Conservation (phyloP, 2,329 filamentous ascomycete genomes). For the Fonsecaea pedrosoi region DNA sequence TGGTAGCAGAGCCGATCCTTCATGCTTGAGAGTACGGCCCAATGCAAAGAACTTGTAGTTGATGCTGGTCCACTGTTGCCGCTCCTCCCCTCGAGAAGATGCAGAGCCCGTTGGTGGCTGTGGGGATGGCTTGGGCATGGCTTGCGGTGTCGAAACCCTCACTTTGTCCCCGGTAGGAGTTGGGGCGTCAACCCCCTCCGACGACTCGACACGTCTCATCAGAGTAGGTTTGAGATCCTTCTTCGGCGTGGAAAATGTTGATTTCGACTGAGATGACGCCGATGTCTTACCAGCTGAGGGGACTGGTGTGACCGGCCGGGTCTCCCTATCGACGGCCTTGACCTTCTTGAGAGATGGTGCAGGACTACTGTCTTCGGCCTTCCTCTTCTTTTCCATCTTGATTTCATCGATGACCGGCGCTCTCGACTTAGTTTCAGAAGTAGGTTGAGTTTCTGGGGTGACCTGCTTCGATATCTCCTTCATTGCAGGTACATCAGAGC, state of each 20-base stretch:
- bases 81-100: conserved; percentile 44
- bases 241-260: conserved; percentile 50
- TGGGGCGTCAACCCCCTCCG: conserved; percentile 47
- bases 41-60: conserved; percentile 52
- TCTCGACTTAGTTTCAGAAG: conserved; percentile 23
- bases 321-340: conserved; percentile 40
- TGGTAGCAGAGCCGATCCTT: conserved; percentile 42
- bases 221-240: conserved; percentile 49
- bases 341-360: conserved; percentile 38
- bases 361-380: conserved; percentile 32
- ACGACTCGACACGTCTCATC: conserved; percentile 50
- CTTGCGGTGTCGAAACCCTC: conserved; percentile 42
- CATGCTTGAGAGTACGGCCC: conserved; percentile 56
- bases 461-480: conserved; percentile 34
- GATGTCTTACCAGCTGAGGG: conserved; percentile 46
- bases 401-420: conserved; percentile 9
- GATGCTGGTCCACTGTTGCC: conserved; percentile 52
- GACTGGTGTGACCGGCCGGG: conserved; percentile 47
- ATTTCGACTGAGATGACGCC: conserved; percentile 38
- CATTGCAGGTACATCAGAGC: conserved; percentile 20
- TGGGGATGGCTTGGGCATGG: conserved; percentile 34
- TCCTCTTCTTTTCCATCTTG: conserved; percentile 36
- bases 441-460: conserved; percentile 36
- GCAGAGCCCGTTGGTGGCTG: conserved; percentile 34
- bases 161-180: conserved; percentile 45